Evolutionary conservation across 176 grass and related monocot species (phyloP).

Genomic region (Leersia perrieri): DNA sequence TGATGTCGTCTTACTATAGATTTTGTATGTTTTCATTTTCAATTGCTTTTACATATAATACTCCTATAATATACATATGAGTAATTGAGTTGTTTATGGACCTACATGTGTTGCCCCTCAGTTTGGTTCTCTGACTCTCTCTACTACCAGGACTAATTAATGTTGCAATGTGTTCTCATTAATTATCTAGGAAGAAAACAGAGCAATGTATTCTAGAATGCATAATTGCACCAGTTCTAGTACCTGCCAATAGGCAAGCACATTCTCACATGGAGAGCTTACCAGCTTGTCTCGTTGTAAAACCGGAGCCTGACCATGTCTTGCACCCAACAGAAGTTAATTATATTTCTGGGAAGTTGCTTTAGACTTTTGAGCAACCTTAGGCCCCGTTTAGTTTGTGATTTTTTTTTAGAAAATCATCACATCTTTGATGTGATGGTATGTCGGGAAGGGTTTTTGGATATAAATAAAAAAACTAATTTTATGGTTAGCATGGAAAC

Average conservation of each 20-base stretch:
- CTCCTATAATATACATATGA: too few species aligned
- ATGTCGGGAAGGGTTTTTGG: too few species aligned
- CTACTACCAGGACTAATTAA: not conserved
- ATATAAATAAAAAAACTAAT: too few species aligned
- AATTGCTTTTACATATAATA: too few species aligned
- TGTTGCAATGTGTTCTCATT: not conserved
- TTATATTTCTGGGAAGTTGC: constrained; percentile 11
- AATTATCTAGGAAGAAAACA: not conserved
- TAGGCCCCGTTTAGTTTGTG: too few species aligned
- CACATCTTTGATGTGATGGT: too few species aligned
- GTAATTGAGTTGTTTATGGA: too few species aligned
- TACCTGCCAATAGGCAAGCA: constrained; percentile 34
- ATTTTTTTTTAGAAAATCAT: too few species aligned
- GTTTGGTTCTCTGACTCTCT: not conserved
- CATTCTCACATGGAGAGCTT: constrained; percentile 57
- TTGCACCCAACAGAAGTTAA: constrained; percentile 16
- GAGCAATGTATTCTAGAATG: constrained; percentile 15
- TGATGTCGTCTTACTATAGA: not conserved
- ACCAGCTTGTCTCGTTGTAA: constrained; percentile 30
- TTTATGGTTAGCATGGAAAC: too few species aligned
- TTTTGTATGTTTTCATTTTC: not conserved
- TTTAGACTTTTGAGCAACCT: constrained; percentile 19
- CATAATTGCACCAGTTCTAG: constrained; percentile 14
- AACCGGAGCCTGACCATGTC: constrained; percentile 6
- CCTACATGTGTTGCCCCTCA: not conserved